phyloP scores from a whole-genome alignment of 345 rosid genomes.

The Hypericum androsaemum region DNA sequence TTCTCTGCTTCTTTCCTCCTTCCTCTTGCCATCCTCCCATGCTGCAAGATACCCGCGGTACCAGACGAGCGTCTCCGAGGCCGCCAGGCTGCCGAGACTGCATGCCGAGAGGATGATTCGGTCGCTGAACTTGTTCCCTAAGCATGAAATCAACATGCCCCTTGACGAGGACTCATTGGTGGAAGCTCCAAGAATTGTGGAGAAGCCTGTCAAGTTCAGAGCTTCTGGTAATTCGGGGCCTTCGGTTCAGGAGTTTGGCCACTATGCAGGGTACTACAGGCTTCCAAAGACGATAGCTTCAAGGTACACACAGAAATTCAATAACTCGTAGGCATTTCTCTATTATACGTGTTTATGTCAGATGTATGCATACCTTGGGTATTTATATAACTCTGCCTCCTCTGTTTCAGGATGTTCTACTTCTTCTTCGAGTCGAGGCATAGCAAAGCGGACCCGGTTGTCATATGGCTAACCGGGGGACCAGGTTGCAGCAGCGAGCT shows the following conservation, averaged over 20 bases:
- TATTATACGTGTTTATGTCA: background rate
- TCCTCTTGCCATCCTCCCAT: no score
- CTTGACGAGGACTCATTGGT: background rate
- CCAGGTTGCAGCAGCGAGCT: conserved; percentile 90
- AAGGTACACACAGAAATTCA: conserved; percentile 27
- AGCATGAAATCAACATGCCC: conserved; percentile 10
- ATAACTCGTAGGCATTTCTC: no score
- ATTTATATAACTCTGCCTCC: no score
- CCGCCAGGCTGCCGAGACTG: background rate
- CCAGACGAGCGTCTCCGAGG: background rate
- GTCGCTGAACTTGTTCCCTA: conserved; percentile 18
- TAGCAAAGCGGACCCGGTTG: conserved; percentile 56
- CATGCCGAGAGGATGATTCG: conserved; percentile 19
- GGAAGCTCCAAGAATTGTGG: conserved; percentile 9
- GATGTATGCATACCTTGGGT: background rate
- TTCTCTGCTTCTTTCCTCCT: no score
- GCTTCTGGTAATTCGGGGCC: conserved; percentile 26
- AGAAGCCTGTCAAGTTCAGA: conserved; percentile 32
- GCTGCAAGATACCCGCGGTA: background rate
- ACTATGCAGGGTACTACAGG: conserved; percentile 69
- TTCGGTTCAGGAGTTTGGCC: conserved; percentile 54
- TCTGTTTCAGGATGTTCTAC: conserved; percentile 57
- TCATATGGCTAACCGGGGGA: conserved; percentile 87
- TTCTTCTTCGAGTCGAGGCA: conserved; percentile 66
- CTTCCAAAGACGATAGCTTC: conserved; percentile 62